These are phyloP conservation scores for Penicillium lividum DNA, from an alignment of 495 filamentous ascomycete genomes.

Conservation along the genomic window DNA sequence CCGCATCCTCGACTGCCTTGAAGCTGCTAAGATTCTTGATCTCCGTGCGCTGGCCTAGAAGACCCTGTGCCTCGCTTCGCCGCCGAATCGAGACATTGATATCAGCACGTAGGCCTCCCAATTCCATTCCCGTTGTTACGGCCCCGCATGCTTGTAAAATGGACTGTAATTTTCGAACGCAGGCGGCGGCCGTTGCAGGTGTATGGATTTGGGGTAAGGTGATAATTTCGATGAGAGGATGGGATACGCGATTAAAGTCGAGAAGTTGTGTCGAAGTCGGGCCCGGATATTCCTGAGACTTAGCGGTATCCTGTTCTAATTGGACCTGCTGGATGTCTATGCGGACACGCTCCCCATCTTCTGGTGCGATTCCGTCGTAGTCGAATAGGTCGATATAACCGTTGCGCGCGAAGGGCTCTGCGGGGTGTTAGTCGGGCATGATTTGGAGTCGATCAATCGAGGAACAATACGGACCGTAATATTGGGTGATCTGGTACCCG, in stretches of 20 bases:
- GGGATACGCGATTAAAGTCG: constrained; percentile 91
- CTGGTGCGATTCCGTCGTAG: constrained; percentile 76
- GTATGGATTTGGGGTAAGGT: constrained; percentile 83
- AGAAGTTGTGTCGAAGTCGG: constrained; percentile 72
- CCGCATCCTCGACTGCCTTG: constrained; percentile 91
- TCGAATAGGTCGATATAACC: constrained; percentile 69
- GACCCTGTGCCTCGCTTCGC: constrained; percentile 44
- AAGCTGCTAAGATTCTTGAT: constrained; percentile 97
- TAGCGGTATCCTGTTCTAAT: constrained; percentile 97
- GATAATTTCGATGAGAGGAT: constrained; percentile 94
- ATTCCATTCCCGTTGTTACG: constrained; percentile 87
- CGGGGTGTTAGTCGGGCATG: constrained; percentile 6
- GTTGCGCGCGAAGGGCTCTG: constrained; percentile 78
- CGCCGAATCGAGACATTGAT: constrained; percentile 89
- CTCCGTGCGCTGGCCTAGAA: constrained; percentile 85
- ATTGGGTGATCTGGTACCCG: constrained; percentile 98
- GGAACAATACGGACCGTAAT: constrained; percentile 57
- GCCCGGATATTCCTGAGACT: constrained; percentile 69
- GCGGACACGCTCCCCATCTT: constrained; percentile 63
- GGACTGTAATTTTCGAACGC: constrained; percentile 85
- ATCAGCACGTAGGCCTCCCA: constrained; percentile 87
- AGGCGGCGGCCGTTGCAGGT: constrained; percentile 80
- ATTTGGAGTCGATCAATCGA: background rate
- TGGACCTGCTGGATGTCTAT: constrained; percentile 91
- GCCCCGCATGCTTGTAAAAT: constrained; percentile 79